phyloP scores from a whole-genome alignment of 345 rosid genomes.

The Erysimum cheiranthoides region DNA sequence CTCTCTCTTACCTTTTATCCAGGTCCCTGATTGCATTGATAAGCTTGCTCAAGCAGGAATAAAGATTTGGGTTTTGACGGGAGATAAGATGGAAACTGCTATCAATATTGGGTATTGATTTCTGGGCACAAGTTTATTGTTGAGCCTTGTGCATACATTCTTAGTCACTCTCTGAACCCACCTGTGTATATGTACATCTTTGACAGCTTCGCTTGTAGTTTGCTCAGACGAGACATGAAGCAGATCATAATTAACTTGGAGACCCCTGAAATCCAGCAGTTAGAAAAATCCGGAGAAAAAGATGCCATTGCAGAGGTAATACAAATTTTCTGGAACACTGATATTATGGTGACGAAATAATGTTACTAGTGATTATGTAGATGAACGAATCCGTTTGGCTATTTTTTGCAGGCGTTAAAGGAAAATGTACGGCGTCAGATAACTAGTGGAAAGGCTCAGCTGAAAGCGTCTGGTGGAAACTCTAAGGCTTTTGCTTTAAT shows the following conservation, averaged over 20 bases:
- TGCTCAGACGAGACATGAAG: slow-evolving; percentile 95
- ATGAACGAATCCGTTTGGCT: slow-evolving; percentile 12
- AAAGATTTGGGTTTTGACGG: slow-evolving; percentile 96
- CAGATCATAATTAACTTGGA: slow-evolving; percentile 87
- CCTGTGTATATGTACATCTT: slow-evolving; percentile 39
- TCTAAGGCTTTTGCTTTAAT: slow-evolving; percentile 77
- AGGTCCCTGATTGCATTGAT: slow-evolving; percentile 98
- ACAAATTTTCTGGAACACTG: slow-evolving; percentile 8
- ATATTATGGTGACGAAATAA: background rate
- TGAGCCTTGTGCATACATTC: slow-evolving; percentile 17
- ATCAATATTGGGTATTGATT: slow-evolving; percentile 89
- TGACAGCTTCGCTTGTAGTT: slow-evolving; percentile 91
- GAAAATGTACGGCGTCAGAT: slow-evolving; percentile 70
- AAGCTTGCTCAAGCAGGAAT: slow-evolving; percentile 99
- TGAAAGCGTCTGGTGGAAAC: slow-evolving; percentile 55
- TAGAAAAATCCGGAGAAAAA: slow-evolving; percentile 80
- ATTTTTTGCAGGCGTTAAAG: slow-evolving; percentile 65
- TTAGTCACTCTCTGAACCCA: slow-evolving; percentile 40
- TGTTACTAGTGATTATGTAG: background rate
- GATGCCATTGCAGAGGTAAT: slow-evolving; percentile 65
- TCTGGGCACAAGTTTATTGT: background rate
- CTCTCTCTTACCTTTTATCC: slow-evolving; percentile 24
- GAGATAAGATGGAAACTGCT: slow-evolving; percentile 99
- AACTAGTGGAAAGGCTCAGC: slow-evolving; percentile 63
- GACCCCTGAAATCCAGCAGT: slow-evolving; percentile 65